Conservation (phyloP, 2,329 filamentous ascomycete genomes). For the Trichoderma harzianum region DNA sequence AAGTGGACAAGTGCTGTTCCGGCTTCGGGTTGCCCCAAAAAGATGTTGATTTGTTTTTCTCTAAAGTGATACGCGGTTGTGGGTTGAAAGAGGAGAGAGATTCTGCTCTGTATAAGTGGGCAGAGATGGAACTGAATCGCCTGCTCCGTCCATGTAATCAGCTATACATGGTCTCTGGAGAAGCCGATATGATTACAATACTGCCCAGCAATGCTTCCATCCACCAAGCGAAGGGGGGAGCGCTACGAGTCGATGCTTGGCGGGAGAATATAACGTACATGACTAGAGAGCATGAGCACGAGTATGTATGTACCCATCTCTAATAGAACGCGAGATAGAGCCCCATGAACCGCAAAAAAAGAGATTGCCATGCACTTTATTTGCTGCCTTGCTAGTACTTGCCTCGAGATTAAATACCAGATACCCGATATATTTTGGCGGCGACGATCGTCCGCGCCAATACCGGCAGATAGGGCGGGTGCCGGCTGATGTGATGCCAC, state of each 20-base stretch:
- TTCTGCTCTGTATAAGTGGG: neutral
- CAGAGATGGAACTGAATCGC: neutral
- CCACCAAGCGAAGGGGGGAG: neutral
- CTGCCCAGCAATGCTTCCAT: neutral
- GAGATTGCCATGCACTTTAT: neutral
- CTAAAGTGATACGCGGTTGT: neutral
- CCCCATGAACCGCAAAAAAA: neutral
- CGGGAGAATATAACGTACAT: neutral
- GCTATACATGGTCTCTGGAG: neutral
- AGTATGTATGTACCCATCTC: neutral
- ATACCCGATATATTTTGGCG: constrained; percentile 14
- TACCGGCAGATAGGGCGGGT: constrained; percentile 15
- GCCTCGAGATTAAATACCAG: constrained; percentile 11
- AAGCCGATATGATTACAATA: neutral
- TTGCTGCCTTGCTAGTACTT: neutral
- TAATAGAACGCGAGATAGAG: neutral
- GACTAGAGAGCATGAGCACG: neutral
- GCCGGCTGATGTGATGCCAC: constrained; percentile 15
- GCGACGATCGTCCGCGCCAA: constrained; percentile 15
- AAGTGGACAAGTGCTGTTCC: neutral
- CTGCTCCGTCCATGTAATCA: neutral
- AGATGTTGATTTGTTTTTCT: neutral
- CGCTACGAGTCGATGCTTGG: neutral
- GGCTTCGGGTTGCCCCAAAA: neutral
- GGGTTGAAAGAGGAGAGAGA: neutral